These are phyloP conservation scores for Eucalyptus globulus DNA, from an alignment of 345 rosid genomes.

Conservation along the genomic window DNA sequence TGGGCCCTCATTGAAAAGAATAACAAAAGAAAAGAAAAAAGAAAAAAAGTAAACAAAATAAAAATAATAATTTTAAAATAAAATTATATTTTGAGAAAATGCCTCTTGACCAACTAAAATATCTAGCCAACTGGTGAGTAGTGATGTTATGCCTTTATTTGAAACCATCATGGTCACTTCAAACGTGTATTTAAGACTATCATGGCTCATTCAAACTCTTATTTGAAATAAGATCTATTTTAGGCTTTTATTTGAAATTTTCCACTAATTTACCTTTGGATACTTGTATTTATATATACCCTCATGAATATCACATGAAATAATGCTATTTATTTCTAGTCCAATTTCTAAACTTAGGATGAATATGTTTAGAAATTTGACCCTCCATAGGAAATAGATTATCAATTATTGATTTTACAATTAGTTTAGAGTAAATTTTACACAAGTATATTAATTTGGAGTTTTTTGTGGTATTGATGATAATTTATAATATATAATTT, in stretches of 20 bases:
- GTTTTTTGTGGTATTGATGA: not conserved
- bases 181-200: no score
- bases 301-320: not conserved
- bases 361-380: not conserved
- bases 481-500: not conserved
- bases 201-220: rapidly evolving
- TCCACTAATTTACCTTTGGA: not conserved
- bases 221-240: rapidly evolving
- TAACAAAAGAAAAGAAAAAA: no score
- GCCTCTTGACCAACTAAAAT: no score
- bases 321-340: no score
- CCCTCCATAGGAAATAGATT: not conserved
- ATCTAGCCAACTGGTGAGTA: rapidly evolving
- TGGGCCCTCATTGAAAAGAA: no score
- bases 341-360: not conserved
- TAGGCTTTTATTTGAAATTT: no score
- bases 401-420: not conserved
- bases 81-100: no score
- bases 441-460: rapidly evolving
- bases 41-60: no score
- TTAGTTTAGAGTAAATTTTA: rapidly evolving
- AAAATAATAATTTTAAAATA: no score
- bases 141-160: no score
- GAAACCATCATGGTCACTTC: no score
- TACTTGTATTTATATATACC: not conserved